Base-by-base conservation (phyloP, 1,284 basidiomycete genomes). In the Rhodotorula sp. region DNA sequence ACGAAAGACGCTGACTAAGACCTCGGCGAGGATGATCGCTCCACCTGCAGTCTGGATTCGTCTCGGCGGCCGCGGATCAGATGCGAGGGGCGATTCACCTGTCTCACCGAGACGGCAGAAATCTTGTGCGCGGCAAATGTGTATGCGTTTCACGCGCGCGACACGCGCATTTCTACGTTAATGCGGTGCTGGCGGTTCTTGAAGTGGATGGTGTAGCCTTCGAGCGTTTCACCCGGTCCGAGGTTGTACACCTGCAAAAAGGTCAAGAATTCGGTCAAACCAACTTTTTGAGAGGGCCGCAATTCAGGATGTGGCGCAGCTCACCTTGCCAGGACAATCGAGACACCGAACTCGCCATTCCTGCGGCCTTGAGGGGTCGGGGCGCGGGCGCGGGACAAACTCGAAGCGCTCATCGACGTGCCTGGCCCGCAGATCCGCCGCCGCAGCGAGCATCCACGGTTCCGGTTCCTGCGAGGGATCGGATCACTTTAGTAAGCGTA, bases 331-430 rank as follows among this genome's bases (percentile, higher is more conserved):
- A 74, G 93, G 93, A 82, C 96, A 98, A 81, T 98, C 96, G 71
- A 90, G 80, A 82, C 96, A 99, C 81, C 92, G 94, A 79, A 97
- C 87, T 29, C 94, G 87, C 94, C 95, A 98, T 81, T 95, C 92
- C n/a, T 79, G 72, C 5, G 87, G 84, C 46, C 83, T 84, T 12
- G 82, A 84, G 65, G 85, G 84, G 18, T 88, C 86, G 29, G 79
- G 79, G 64, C 83, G 82, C 6, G 87, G 70, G 0, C 74, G 75
- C 31, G 70, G 83, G n/a, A 90, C 87, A 18, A 91, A 86, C 73
- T 90, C 89, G 79, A 98, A 93, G 65, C 83, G 87, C 80, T 98
- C 94, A 72, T 91, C 86, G 3, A 90, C 89, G 80, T 93, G 96
- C 81, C 86, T 87, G 21, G 82, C 80, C 78, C 90, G 88, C 83